A percentile compares a stretch with the other conserved stretches of the same genome.
These are phyloP conservation scores for Kodamaea sagamina DNA, from an alignment of 805 yeast species.

Conservation along the genomic window DNA sequence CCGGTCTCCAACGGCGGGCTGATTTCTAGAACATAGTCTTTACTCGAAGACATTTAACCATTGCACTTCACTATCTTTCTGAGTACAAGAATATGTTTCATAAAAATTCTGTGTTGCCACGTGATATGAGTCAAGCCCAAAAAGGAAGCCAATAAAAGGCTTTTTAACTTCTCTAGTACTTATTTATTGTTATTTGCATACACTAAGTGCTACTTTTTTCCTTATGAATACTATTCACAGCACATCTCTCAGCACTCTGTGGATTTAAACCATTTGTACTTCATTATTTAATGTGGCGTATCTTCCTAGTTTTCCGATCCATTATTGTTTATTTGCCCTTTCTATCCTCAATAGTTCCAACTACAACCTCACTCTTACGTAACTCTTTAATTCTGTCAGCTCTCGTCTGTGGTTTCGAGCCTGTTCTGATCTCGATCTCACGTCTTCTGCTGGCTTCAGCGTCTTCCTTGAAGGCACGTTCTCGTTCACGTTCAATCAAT, in stretches of 20 bases:
- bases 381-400: slow-evolving; percentile 54
- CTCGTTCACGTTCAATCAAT: slow-evolving; percentile 63
- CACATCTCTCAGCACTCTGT: too few relatives aligned
- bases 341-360: slow-evolving; percentile 51
- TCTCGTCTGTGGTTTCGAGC: slow-evolving; percentile 45
- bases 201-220: too few relatives aligned
- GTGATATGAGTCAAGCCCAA: background rate
- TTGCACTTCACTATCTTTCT: background rate
- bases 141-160: background rate
- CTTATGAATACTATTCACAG: too few relatives aligned
- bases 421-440: slow-evolving; percentile 49
- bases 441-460: slow-evolving; percentile 48
- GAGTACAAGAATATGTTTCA: background rate
- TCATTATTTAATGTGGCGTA: too few relatives aligned
- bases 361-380: slow-evolving; percentile 68
- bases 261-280: too few relatives aligned
- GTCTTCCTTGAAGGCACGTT: slow-evolving; percentile 76
- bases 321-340: slow-evolving; percentile 20
- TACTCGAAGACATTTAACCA: slow-evolving; percentile 30
- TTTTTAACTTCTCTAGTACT: background rate
- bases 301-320: too few relatives aligned
- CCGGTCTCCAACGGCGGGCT: slow-evolving; percentile 21
- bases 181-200: too few relatives aligned
- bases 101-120: slow-evolving; percentile 3
- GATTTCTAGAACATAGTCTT: slow-evolving; percentile 32